phyloP scores from a whole-genome alignment of 2,329 filamentous ascomycete species.

The Apiospora koreana region DNA sequence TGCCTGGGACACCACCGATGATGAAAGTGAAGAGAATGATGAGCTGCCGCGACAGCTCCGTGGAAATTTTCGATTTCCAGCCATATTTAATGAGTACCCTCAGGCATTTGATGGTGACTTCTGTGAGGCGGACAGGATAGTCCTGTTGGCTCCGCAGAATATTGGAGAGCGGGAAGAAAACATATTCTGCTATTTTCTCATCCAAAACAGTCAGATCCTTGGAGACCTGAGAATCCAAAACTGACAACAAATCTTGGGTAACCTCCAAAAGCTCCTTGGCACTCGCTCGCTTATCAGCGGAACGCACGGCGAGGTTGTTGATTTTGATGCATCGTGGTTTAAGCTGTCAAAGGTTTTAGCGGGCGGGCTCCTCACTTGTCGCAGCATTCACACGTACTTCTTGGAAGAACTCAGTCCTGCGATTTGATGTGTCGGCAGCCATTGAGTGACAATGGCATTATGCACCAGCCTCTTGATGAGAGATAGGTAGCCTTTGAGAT shows the following conservation, averaged over 20 bases:
- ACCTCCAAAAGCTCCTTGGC: conserved; percentile 48
- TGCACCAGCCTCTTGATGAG: not conserved
- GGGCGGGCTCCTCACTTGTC: not conserved
- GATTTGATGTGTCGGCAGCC: conserved; percentile 10
- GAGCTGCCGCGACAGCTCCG: conserved; percentile 78
- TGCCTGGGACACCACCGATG: conserved; percentile 69
- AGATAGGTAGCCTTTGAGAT: too few relatives aligned
- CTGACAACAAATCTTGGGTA: conserved; percentile 43
- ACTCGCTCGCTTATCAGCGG: conserved; percentile 42
- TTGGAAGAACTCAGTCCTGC: conserved; percentile 33
- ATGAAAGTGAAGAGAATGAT: conserved; percentile 83
- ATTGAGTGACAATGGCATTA: conserved; percentile 7
- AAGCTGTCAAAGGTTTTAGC: conserved; percentile 43
- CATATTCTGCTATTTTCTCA: conserved; percentile 85
- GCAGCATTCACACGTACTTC: conserved; percentile 24
- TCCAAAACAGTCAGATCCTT: conserved; percentile 61
- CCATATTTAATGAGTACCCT: conserved; percentile 72
- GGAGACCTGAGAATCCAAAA: conserved; percentile 47
- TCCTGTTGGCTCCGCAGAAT: conserved; percentile 76
- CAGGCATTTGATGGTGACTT: conserved; percentile 76
- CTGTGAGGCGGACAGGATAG: conserved; percentile 71
- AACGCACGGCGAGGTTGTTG: conserved; percentile 56
- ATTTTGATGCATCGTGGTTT: conserved; percentile 64
- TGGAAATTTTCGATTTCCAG: conserved; percentile 73
- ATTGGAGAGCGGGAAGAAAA: conserved; percentile 89